A percentile compares a stretch with the other conserved stretches of the same genome.
Conservation (phyloP, 345 rosid genomes). For the Populus simonii region DNA sequence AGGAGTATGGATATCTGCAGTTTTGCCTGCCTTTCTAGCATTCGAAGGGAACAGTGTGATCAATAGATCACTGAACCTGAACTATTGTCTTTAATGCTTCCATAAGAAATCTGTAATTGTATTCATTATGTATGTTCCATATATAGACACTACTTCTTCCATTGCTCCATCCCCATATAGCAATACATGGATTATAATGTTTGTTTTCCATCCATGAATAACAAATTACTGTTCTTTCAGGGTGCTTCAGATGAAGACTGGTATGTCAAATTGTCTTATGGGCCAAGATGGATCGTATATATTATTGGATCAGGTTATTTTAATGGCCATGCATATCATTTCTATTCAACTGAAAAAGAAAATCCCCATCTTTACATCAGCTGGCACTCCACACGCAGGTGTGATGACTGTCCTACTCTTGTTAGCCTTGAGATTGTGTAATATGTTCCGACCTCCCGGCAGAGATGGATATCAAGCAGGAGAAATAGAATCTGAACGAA, state of each 20-base stretch:
- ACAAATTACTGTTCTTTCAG: constrained; percentile 25
- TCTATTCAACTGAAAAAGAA: not conserved
- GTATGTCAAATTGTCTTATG: constrained; percentile 50
- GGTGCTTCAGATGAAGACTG: constrained; percentile 25
- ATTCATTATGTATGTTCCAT: not conserved
- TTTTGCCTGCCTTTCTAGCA: not conserved
- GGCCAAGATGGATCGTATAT: constrained; percentile 56
- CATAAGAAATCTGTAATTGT: not conserved
- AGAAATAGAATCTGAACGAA: constrained; percentile 23
- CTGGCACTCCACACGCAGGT: constrained; percentile 28
- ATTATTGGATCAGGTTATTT: constrained; percentile 47
- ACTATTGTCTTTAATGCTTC: not conserved
- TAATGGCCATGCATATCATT: constrained; percentile 6
- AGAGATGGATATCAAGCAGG: constrained; percentile 10
- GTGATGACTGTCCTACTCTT: constrained; percentile 39
- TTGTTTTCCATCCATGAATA: not conserved
- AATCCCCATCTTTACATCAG: constrained; percentile 10
- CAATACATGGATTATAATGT: not conserved
- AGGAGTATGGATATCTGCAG: not conserved
- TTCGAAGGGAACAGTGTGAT: not conserved
- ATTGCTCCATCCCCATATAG: not conserved
- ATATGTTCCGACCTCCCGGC: constrained; percentile 10
- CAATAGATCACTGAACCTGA: not conserved
- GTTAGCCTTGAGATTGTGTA: constrained; percentile 31
- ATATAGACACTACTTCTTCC: not conserved